A percentile compares a stretch with the other conserved stretches of the same genome.
These are phyloP conservation scores for Lachnellula cervina DNA, from an alignment of 2,329 filamentous ascomycete species.

Conservation along the genomic window DNA sequence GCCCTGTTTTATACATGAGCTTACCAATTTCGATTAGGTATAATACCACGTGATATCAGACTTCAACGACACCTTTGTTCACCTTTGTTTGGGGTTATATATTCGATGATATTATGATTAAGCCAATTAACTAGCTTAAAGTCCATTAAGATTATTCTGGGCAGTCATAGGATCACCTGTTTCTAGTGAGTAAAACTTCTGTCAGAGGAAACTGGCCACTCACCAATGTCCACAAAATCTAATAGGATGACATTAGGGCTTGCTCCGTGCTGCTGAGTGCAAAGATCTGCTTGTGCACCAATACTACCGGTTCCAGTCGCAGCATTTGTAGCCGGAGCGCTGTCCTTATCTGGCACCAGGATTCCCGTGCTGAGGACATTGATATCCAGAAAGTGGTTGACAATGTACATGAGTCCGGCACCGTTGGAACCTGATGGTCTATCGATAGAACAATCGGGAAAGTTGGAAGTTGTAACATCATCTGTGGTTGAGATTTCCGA, in stretches of 20 bases:
- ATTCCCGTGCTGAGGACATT: constrained; percentile 34
- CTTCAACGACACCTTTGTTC: no score
- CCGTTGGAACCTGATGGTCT: constrained; percentile 47
- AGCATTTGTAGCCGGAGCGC: constrained; percentile 42
- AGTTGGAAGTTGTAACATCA: constrained; percentile 47
- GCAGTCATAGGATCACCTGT: constrained; percentile 28
- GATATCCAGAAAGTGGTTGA: constrained; percentile 61
- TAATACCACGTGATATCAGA: no score
- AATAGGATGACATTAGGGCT: constrained; percentile 52
- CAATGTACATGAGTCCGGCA: constrained; percentile 48
- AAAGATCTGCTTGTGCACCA: constrained; percentile 45
- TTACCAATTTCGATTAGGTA: no score
- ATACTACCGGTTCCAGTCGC: constrained; percentile 47
- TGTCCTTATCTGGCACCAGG: constrained; percentile 48
- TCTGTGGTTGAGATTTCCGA: constrained; percentile 17
- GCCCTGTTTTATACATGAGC: no score
- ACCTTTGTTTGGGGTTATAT: neutral
- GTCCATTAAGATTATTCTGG: constrained; percentile 27
- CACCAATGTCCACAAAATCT: constrained; percentile 51
- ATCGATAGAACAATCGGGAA: constrained; percentile 64
- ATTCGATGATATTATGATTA: neutral
- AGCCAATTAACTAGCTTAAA: constrained; percentile 3
- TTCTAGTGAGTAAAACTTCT: neutral
- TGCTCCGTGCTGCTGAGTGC: constrained; percentile 40
- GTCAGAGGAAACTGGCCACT: neutral